These are phyloP conservation scores for Gymnopilus junonius DNA, from an alignment of 768 basidiomycete genomes.

Conservation along the genomic window DNA sequence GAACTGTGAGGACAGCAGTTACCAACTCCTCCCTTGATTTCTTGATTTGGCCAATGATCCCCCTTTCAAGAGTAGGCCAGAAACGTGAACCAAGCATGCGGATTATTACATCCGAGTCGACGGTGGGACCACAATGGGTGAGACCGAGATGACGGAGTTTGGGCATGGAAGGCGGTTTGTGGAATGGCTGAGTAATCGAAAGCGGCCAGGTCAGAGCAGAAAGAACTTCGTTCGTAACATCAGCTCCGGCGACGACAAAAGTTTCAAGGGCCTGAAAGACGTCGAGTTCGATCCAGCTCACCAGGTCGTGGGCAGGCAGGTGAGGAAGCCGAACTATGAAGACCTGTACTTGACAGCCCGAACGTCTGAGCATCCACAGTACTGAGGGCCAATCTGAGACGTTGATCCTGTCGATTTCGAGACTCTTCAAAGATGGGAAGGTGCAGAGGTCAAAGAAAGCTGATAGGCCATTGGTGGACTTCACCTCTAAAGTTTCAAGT, in stretches of 20 bases:
- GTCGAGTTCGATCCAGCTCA: conserved; percentile 5
- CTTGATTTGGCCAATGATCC: not conserved
- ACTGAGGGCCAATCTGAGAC: not conserved
- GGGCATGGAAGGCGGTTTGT: not conserved
- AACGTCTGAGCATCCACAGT: not conserved
- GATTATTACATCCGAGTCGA: conserved; percentile 13
- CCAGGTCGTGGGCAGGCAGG: not conserved
- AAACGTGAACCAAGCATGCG: conserved; percentile 22
- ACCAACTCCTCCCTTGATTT: not conserved
- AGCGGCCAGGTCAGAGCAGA: conserved; percentile 4
- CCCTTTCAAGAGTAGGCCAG: conserved; percentile 9
- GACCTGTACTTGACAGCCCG: not conserved
- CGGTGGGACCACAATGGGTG: not conserved
- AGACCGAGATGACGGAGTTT: conserved; percentile 15
- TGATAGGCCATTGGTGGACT: not conserved
- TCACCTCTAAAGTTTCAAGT: not conserved
- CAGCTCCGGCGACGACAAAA: conserved; percentile 7
- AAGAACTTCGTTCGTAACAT: conserved; percentile 10
- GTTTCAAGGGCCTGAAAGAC: not conserved
- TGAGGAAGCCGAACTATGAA: not conserved
- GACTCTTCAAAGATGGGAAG: not conserved
- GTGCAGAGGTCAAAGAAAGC: not conserved
- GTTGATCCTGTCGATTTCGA: conserved; percentile 2
- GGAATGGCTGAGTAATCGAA: not conserved
- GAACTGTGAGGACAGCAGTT: conserved; percentile 6